Evolutionary conservation across 1,139 yeast species (phyloP), one percentile per base, ranked within the genome.

Genomic region (Candida gigantensis): DNA sequence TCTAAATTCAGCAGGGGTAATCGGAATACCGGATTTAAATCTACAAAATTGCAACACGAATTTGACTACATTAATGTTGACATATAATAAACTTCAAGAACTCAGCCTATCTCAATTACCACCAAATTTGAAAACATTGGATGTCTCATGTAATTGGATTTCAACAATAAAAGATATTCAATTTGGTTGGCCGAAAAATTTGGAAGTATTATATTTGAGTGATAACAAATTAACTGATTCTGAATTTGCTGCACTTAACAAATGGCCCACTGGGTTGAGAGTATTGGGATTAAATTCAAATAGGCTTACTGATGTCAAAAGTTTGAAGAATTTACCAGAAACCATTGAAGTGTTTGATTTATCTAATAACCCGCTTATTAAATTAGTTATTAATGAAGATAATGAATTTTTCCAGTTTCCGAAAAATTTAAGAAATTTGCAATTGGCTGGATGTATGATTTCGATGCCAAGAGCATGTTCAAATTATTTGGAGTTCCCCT

Each of bases 11-110:
- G 56, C 62, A 2, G 61, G 59, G 2, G 45, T 65, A 3, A 20
- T 13, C 10, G 45, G 47, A 40, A 42, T 60, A 11, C 14, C 30
- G 2, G 24, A 31, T 3, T 40, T 57, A 27, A 26, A 34, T 4
- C 51, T 58, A 23, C 65, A 16, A n/a, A 9, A 3, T 10, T 18
- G 34, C 24, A 11, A 68, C 0, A 29, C 33, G 2, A 36, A 47
- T 19, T 47, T 66, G 30, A 56, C 52, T 10, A 58, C 62, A 2
- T 46, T 68, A 23, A 65, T 66, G 72, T 43, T 66, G 30, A 58
- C 70, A 0, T 54, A 62, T 45, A 66, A 65, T 39, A 49, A 51
- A 16, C 35, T 64, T 14, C 35, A 47, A 8, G 34, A 42, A 6
- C 34, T 64, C 13, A 51, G 58, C 37, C 40, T 62, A 2, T 45